Base-by-base conservation (phyloP, 148 eudicot species). In the Rheum nobile region DNA sequence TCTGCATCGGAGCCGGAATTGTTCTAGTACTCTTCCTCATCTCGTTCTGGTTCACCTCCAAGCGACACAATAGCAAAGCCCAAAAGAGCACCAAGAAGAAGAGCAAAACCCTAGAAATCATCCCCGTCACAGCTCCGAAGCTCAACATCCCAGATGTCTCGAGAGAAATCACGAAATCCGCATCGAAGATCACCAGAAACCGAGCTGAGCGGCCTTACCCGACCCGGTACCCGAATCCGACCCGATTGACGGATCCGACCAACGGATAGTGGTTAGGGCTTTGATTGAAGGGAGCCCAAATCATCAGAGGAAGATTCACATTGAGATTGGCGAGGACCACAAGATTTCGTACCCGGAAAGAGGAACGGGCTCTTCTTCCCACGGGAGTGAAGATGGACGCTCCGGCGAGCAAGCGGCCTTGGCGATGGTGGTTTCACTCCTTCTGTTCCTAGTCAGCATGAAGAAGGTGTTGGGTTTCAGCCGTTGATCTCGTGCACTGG, bases 121-220 rank as follows among this genome's bases (percentile, higher is more conserved):
- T n/a, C 46, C 31, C 59, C 12, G 26, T 26, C 17, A 9, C 29
- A 0, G 6, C 77, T 17, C 79, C 72, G 12, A 83, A 75, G 71
- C 83, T 85, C 85, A 72, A 82, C 26, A 84, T 86, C 75, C 95
- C 95, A 9, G 78, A 59, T 28, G 70, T 88, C 6, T 85, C 91
- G 47, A 86, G 83, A 55, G 97, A 91, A 80, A 91, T 91, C 72
- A 86, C 81, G 91, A 87, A 81, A 86, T 90, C 76, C 74, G 81
- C 35, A 50, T 81, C 54, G n/a, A n/a, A n/a, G n/a, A n/a, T n/a
- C n/a, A n/a, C n/a, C n/a, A n/a, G n/a, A n/a, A n/a, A n/a, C n/a
- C 52, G 6, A 59, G 34, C 1, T 71, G 74, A 8, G 75, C 39
- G 16, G 35, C 76, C 0, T 16, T 10, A 6, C 65, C 81, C 14